These are phyloP conservation scores for Sungouiozyma ichnusensis DNA, from an alignment of 805 yeast species.

Conservation along the genomic window DNA sequence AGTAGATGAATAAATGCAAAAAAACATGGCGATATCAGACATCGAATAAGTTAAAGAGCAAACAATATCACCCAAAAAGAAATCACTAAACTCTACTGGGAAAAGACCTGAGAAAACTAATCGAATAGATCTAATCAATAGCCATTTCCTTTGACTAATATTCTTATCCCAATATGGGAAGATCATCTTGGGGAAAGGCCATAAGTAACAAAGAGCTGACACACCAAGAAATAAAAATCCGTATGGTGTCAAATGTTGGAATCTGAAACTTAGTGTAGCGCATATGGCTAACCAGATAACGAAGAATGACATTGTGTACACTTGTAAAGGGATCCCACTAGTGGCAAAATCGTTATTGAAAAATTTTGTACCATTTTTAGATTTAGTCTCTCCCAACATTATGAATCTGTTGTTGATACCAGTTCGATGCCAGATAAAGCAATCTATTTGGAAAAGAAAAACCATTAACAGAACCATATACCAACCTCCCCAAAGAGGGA, in stretches of 20 bases:
- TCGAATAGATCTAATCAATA: slow-evolving; percentile 60
- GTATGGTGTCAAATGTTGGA: slow-evolving; percentile 70
- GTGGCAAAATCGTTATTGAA: slow-evolving; percentile 31
- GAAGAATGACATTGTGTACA: slow-evolving; percentile 51
- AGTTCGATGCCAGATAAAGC: slow-evolving; percentile 59
- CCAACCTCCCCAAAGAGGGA: slow-evolving; percentile 93
- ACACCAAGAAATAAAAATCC: slow-evolving; percentile 35
- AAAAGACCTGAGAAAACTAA: slow-evolving; percentile 72
- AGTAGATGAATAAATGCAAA: slow-evolving; percentile 61
- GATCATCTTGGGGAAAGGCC: slow-evolving; percentile 12
- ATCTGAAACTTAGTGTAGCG: slow-evolving; percentile 65
- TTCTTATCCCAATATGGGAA: slow-evolving; percentile 26
- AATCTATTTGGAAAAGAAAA: slow-evolving; percentile 54
- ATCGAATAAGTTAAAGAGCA: slow-evolving; percentile 82
- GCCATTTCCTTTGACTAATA: slow-evolving; percentile 66
- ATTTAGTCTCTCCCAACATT: slow-evolving; percentile 64
- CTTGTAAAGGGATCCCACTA: slow-evolving; percentile 32
- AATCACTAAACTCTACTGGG: slow-evolving; percentile 93
- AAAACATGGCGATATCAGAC: slow-evolving; percentile 75
- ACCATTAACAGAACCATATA: slow-evolving; percentile 52
- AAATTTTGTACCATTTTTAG: slow-evolving; percentile 38
- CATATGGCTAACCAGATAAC: slow-evolving; percentile 48
- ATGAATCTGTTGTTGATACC: slow-evolving; percentile 86
- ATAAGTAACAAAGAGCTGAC: slow-evolving; percentile 9
- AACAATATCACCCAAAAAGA: slow-evolving; percentile 83